Conservation (phyloP, 2,329 filamentous ascomycete species). For the Colletotrichum salicis region DNA sequence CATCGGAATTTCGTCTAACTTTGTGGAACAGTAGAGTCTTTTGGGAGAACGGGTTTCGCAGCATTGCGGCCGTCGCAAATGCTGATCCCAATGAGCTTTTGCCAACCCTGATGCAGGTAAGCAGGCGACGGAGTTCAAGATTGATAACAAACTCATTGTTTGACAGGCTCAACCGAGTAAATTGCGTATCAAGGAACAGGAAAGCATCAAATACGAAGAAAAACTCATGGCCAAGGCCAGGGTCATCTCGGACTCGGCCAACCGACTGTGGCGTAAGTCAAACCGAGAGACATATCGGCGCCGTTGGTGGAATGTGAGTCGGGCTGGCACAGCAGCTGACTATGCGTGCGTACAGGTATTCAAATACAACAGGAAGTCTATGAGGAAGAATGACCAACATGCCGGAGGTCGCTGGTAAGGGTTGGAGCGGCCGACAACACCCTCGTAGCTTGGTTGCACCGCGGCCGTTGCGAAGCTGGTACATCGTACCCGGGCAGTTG, state of each 20-base stretch:
- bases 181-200: slow-evolving; percentile 63
- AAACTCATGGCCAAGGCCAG: slow-evolving; percentile 75
- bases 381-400: slow-evolving; percentile 47
- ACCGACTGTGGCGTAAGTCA: slow-evolving; percentile 72
- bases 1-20: slow-evolving; percentile 16
- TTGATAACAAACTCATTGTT: slow-evolving; percentile 6
- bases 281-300: neutral
- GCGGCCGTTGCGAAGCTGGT: slow-evolving; percentile 15
- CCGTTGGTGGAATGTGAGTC: slow-evolving; percentile 6
- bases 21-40: slow-evolving; percentile 62
- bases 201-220: slow-evolving; percentile 69
- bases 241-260: slow-evolving; percentile 75
- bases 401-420: neutral
- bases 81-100: slow-evolving; percentile 75
- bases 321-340: slow-evolving; percentile 33
- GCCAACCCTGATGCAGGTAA: slow-evolving; percentile 76
- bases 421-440: slow-evolving; percentile 23
- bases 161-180: slow-evolving; percentile 75
- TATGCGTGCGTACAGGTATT: slow-evolving; percentile 48
- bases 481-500: slow-evolving; percentile 35
- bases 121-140: slow-evolving; percentile 35
- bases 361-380: slow-evolving; percentile 63
- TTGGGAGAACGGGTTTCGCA: slow-evolving; percentile 80
- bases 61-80: slow-evolving; percentile 74
- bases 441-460: slow-evolving; percentile 7